A percentile compares a stretch with the other conserved stretches of the same genome.
These are phyloP conservation scores for Chamaecrista fasciculata DNA, from an alignment of 306 rosid species.

Conservation along the genomic window DNA sequence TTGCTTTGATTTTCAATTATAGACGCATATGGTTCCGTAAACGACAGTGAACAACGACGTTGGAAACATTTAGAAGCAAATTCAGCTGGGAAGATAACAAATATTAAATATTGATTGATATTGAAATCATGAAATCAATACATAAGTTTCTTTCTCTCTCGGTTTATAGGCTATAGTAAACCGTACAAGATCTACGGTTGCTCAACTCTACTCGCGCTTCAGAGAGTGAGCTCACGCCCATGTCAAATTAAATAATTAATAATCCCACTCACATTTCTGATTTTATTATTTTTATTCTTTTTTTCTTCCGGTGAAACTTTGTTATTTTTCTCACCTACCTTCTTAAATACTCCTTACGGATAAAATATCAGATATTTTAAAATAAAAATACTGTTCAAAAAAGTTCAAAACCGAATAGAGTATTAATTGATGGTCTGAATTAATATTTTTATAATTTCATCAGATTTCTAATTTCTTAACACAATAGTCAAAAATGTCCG, in stretches of 20 bases:
- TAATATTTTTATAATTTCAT: no score
- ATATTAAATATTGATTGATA: no score
- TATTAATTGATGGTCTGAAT: no score
- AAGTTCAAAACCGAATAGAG: no score
- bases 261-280: background rate
- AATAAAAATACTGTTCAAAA: no score
- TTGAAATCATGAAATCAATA: background rate
- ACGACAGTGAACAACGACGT: constrained; percentile 8
- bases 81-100: constrained; percentile 7
- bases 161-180: background rate
- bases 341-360: no score
- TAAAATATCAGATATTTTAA: no score
- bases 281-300: no score
- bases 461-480: no score
- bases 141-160: background rate
- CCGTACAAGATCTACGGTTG: background rate
- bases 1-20: background rate
- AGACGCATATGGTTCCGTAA: constrained; percentile 6
- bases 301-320: no score
- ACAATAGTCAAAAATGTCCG: no score
- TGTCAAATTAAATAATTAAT: background rate
- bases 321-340: background rate
- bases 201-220: background rate
- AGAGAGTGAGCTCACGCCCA: background rate
- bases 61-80: background rate